Conservation (phyloP, 2,329 filamentous ascomycete genomes). For the Sporothrix brunneoviolacea region DNA sequence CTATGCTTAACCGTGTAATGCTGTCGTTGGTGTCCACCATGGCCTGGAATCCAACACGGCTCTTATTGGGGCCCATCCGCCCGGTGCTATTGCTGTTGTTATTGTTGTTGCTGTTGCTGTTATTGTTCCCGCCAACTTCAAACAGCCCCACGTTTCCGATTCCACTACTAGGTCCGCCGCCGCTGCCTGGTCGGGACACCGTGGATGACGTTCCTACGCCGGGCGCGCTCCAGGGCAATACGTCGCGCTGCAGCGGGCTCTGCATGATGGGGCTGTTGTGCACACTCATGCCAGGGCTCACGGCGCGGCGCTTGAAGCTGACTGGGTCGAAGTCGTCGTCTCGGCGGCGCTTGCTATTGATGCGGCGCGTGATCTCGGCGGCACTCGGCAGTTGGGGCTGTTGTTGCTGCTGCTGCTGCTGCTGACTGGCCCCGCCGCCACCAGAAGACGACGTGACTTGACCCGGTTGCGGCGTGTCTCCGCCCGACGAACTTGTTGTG, state of each 20-base stretch:
- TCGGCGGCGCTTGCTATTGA: constrained; percentile 73
- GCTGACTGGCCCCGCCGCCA: constrained; percentile 17
- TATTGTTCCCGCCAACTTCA: constrained; percentile 29
- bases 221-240: constrained; percentile 64
- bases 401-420: constrained; percentile 21
- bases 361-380: constrained; percentile 69
- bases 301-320: constrained; percentile 84
- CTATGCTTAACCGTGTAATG: constrained; percentile 95
- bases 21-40: constrained; percentile 96
- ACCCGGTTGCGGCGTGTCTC: constrained; percentile 33
- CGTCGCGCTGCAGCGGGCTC: constrained; percentile 70
- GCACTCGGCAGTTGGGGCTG: constrained; percentile 50
- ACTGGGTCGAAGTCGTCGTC: constrained; percentile 78
- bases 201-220: constrained; percentile 35
- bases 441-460: background rate
- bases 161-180: constrained; percentile 21
- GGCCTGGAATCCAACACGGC: constrained; percentile 72
- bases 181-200: constrained; percentile 42
- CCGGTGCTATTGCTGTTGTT: constrained; percentile 29
- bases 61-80: constrained; percentile 37
- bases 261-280: constrained; percentile 87
- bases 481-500: constrained; percentile 27
- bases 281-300: constrained; percentile 83
- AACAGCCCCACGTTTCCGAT: constrained; percentile 11
- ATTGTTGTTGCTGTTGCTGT: constrained; percentile 36